Base-by-base conservation (phyloP, 2,329 filamentous ascomycete genomes). In the Paracoccidioides brasiliensis region DNA sequence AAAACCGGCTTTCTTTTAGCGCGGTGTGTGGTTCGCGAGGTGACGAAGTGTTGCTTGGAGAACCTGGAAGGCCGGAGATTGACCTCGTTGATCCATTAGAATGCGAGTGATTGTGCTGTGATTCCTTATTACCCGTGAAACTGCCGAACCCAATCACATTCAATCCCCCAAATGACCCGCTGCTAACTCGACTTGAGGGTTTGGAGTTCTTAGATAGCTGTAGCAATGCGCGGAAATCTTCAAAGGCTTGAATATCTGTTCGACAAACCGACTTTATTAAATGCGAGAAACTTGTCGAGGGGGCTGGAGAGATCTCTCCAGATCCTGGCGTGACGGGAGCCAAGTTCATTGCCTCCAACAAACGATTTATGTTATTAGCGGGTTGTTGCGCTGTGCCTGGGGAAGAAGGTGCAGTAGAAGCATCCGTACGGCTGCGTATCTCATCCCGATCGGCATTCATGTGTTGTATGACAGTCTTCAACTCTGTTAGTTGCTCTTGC, bases 401-500 rank as follows among this genome's bases (percentile, higher is more conserved):
- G 1, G 91, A 95, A 0, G 88, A 88, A 1, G 90, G 90, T 7
- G 86, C 80, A 1, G 79, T 80, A 12, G 82, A 83, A 15, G 73
- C 69, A 8, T 88, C 86, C n/a, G 82, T 79, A 56, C 80, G 81
- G 46, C 78, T 82, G 52, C 84, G 79, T 61, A 81, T 78, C 62
- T 94, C 86, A 61, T 93, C 87, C 58, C 78, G 80, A 32, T 66
- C 63, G 10, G 81, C 77, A 30, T 78, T 80, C 82, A 96, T 88
- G 63, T 85, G 84, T 71, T 95, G 90, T 83, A 98, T 88, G 60
- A 96, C 89, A 22, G 81, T 78, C 72, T 98, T 98, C 60, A 98
- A 80, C 69, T 97, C 88, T 2, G 86, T 80, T 2, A 98, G 77
- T 69, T 98, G 93, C 69, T 97, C 90, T 67, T 95, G 90, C 64